phyloP scores from a whole-genome alignment of 2,329 filamentous ascomycete genomes.

The Westerdykella ornata region DNA sequence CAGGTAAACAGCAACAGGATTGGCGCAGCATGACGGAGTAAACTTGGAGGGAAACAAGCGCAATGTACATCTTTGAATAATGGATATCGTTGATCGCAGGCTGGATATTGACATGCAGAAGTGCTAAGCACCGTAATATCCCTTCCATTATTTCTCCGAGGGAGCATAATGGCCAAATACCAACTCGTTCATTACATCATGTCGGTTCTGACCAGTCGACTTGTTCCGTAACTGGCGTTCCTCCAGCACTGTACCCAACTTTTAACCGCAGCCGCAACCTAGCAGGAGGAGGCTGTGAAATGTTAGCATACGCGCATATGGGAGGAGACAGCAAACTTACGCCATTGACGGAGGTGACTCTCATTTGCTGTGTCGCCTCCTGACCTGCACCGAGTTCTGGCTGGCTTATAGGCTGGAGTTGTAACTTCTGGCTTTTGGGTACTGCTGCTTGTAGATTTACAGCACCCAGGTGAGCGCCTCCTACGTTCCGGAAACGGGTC shows the following conservation, averaged over 20 bases:
- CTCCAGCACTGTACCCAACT: conserved; percentile 68
- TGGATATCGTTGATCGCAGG: too few species aligned
- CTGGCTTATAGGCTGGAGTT: conserved; percentile 82
- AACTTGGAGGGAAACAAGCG: too few species aligned
- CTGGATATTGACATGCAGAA: too few species aligned
- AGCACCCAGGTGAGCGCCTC: conserved; percentile 59
- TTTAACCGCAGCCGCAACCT: conserved; percentile 76
- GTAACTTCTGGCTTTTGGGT: conserved; percentile 90
- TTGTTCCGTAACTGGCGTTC: conserved; percentile 73
- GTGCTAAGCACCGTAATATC: too few species aligned
- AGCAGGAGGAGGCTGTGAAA: conserved; percentile 57
- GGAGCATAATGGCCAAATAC: not conserved
- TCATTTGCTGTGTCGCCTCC: conserved; percentile 87
- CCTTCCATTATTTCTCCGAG: too few species aligned
- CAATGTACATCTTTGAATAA: too few species aligned
- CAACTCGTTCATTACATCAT: conserved; percentile 8
- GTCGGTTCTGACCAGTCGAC: conserved; percentile 89
- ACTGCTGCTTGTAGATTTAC: conserved; percentile 91
- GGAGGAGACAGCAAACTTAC: conserved; percentile 55
- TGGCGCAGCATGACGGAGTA: too few species aligned
- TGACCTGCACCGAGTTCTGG: conserved; percentile 67
- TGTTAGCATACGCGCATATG: conserved; percentile 15
- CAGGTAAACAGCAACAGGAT: too few species aligned
- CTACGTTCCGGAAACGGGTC: conserved; percentile 76
- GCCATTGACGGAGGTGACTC: conserved; percentile 74